Evolutionary conservation across 345 rosid species (phyloP), one percentile per base, ranked within the genome.

Genomic region (Pugionium cornutum): DNA sequence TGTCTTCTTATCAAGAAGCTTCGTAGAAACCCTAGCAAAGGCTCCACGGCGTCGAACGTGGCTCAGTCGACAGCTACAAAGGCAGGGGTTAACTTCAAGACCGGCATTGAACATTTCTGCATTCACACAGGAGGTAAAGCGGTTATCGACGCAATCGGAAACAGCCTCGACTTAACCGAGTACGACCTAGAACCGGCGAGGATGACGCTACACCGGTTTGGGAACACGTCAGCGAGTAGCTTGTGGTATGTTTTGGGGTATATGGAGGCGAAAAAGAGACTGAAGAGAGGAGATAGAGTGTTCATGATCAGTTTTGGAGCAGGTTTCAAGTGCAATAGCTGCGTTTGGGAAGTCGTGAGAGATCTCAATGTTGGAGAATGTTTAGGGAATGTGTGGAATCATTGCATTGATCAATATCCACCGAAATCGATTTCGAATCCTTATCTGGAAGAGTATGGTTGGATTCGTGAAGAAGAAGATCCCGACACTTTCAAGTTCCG

Each of bases 71-170:
- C 66, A 31, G 57, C 56, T 27, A 49, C 34, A 25, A 67, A 64
- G 51, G 72, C 68, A 49, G 75, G 60, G 41, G 65, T 91, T 31
- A 86, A 91, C 69, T 78, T 91, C 53, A 84, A 77, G 42, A 40
- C 87, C 1, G 91, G 96, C 4, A 74, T 91, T 0, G 89, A 91
- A 28, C 96, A 89, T 43, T 89, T 91, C 64, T 91, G 98, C 40
- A 79, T 89, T 28, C 96, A 91, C 77, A 86, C 96, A 0, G 98
- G 96, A 0, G 95, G 98, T 10, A 88, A 82, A 76, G 95, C 98
- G 0, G 95, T 89, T 49, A 89, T 91, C 9, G 91, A 91, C 46
- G 92, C 80, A 7, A 77, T 85, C 2, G 96, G 91, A 1, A 44
- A 73, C 61, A 82, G 78, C 36, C 77, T 89, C 2, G 85, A 72